These are phyloP conservation scores for Endothia cerciana DNA, from an alignment of 2,329 filamentous ascomycete genomes.

Conservation along the genomic window DNA sequence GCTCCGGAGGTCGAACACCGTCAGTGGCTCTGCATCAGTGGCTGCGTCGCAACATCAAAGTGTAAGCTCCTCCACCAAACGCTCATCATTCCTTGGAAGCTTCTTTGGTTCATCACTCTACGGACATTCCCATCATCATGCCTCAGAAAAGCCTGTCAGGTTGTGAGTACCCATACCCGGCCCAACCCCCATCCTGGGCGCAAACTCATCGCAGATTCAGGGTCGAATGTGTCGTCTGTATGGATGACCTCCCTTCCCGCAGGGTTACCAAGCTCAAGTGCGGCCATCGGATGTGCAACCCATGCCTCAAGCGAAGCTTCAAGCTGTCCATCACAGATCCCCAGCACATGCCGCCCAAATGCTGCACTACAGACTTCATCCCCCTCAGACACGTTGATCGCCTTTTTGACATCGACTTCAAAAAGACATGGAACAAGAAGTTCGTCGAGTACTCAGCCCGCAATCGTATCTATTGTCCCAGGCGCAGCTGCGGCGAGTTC, in stretches of 20 bases:
- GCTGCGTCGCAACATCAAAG: constrained; percentile 41
- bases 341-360: constrained; percentile 82
- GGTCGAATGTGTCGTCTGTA: constrained; percentile 73
- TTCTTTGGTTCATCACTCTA: constrained; percentile 37
- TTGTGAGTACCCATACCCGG: constrained; percentile 30
- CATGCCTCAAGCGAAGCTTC: constrained; percentile 76
- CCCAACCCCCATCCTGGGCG: background rate
- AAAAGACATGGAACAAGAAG: constrained; percentile 79
- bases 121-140: constrained; percentile 27
- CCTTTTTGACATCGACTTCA: constrained; percentile 75
- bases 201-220: constrained; percentile 45
- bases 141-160: constrained; percentile 33
- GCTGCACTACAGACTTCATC: constrained; percentile 75
- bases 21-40: constrained; percentile 39
- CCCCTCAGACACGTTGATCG: constrained; percentile 75
- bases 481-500: constrained; percentile 74
- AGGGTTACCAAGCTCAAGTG: constrained; percentile 75
- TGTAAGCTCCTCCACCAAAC: constrained; percentile 42
- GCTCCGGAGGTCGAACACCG: constrained; percentile 39
- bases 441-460: constrained; percentile 75
- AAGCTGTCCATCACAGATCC: constrained; percentile 76
- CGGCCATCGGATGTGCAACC: constrained; percentile 79
- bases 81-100: constrained; percentile 41
- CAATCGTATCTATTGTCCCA: constrained; percentile 79
- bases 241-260: constrained; percentile 66